Evolutionary conservation across 345 rosid species (phyloP).

Genomic region (Dimocarpus longan): DNA sequence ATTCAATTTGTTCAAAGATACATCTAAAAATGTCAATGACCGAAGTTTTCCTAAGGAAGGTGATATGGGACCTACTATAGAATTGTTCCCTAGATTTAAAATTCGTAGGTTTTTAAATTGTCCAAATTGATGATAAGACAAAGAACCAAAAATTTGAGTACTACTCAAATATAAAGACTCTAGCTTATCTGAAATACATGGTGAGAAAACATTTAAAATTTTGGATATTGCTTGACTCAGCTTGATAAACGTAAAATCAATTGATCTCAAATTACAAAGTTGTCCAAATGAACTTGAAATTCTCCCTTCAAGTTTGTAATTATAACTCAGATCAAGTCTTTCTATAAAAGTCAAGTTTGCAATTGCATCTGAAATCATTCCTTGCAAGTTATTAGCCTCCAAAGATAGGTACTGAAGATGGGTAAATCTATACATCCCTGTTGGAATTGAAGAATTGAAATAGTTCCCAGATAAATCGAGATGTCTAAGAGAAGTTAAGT

Average conservation of each 20-base stretch:
- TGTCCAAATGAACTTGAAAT: neutral
- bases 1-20: neutral
- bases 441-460: no score
- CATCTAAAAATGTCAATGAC: neutral
- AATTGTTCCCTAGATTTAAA: neutral
- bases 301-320: neutral
- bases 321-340: neutral
- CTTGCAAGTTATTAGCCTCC: no score
- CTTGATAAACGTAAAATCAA: neutral
- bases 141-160: neutral
- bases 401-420: no score
- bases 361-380: neutral
- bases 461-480: no score
- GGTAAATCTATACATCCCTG: no score
- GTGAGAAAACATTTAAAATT: neutral
- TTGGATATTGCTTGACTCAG: neutral
- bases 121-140: neutral
- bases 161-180: neutral
- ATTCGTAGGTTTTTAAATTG: neutral
- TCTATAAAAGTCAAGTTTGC: conserved; percentile 21
- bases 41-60: neutral
- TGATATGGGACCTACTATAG: neutral
- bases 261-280: neutral
- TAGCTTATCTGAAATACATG: neutral
- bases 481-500: no score